Evolutionary conservation across 2,329 filamentous ascomycete species (phyloP).

Genomic region (Pezicula rhizophila): DNA sequence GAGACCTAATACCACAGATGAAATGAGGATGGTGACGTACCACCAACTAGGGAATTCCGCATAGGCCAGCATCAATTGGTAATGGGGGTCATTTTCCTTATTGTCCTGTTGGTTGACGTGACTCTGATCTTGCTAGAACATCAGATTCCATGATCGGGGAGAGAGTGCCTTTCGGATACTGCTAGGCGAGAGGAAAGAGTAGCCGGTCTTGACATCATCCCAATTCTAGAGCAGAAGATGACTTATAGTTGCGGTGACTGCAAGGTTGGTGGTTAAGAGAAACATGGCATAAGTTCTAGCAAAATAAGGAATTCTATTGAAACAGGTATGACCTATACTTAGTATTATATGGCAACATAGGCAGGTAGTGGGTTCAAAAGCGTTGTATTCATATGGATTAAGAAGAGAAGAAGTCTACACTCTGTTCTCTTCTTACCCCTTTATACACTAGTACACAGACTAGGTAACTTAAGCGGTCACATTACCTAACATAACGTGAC

Average conservation of each 20-base stretch:
- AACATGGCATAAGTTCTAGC: too few relatives aligned
- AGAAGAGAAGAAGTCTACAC: too few relatives aligned
- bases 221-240: slow-evolving; percentile 34
- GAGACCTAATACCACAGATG: slow-evolving; percentile 37
- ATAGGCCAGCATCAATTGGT: slow-evolving; percentile 48
- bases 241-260: slow-evolving; percentile 37
- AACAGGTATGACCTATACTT: too few relatives aligned
- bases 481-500: too few relatives aligned
- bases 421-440: too few relatives aligned
- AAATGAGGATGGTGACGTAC: slow-evolving; percentile 39
- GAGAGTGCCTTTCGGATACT: slow-evolving; percentile 9
- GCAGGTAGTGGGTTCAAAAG: too few relatives aligned
- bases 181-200: slow-evolving; percentile 9
- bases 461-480: too few relatives aligned
- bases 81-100: slow-evolving; percentile 44
- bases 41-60: slow-evolving; percentile 49
- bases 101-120: not conserved
- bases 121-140: slow-evolving; percentile 16
- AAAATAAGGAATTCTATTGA: too few relatives aligned
- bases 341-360: too few relatives aligned
- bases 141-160: slow-evolving; percentile 7
- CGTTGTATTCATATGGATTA: too few relatives aligned
- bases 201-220: slow-evolving; percentile 31
- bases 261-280: slow-evolving; percentile 30
- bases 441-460: too few relatives aligned